Percentiles rank a stretch among this genome's conserved stretches.
Evolutionary conservation across 1,139 yeast species (phyloP).

Genomic region (Taiozyma sp.): DNA sequence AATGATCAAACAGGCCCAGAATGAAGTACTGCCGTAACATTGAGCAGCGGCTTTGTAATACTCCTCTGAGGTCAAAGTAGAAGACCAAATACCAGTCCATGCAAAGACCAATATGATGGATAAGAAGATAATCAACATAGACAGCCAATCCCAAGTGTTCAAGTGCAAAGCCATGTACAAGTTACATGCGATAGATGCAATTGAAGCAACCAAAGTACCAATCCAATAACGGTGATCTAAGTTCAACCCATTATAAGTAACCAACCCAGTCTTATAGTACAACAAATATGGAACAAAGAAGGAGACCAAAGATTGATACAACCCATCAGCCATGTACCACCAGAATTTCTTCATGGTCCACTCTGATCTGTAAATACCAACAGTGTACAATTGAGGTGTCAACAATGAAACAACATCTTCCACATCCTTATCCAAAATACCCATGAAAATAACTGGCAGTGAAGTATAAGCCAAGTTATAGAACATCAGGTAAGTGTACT

Average conservation of each 20-base stretch:
- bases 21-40: constrained; percentile 63
- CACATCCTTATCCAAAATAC: constrained; percentile 91
- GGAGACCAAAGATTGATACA: constrained; percentile 80
- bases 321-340: constrained; percentile 81
- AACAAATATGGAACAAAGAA: constrained; percentile 84
- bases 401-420: constrained; percentile 71
- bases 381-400: constrained; percentile 85
- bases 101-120: constrained; percentile 66
- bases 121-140: constrained; percentile 51
- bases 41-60: constrained; percentile 73
- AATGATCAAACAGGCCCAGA: constrained; percentile 78
- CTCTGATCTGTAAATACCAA: constrained; percentile 78
- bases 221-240: constrained; percentile 82
- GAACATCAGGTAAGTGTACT: constrained; percentile 87
- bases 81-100: constrained; percentile 93
- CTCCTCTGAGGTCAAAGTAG: constrained; percentile 51
- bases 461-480: constrained; percentile 95
- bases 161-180: constrained; percentile 75
- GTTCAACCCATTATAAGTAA: constrained; percentile 55
- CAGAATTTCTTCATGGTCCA: constrained; percentile 79
- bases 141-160: constrained; percentile 92
- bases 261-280: constrained; percentile 51
- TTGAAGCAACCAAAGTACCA: constrained; percentile 75
- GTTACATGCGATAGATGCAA: constrained; percentile 78
- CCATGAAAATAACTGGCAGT: constrained; percentile 85